A percentile compares a stretch with the other conserved stretches of the same genome.
Conservation (phyloP, 768 basidiomycete genomes). For the Psilocybe cyanescens region DNA sequence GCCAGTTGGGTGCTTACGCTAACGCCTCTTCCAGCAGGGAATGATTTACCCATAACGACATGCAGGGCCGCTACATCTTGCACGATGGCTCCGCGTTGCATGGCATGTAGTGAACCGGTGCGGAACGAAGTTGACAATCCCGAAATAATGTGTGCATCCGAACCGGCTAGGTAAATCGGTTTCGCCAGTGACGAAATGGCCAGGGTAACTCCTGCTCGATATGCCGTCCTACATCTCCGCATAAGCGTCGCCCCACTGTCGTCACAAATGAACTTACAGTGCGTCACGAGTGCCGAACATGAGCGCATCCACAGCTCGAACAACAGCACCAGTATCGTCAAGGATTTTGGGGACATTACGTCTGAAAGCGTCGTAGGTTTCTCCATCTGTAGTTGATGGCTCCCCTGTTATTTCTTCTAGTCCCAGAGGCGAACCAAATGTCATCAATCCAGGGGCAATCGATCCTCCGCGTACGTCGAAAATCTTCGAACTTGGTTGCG, state of each 20-base stretch:
- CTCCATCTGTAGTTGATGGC: slow-evolving; percentile 66
- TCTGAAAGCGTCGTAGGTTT: slow-evolving; percentile 59
- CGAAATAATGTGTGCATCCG: slow-evolving; percentile 48
- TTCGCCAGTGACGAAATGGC: slow-evolving; percentile 55
- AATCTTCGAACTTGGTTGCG: slow-evolving; percentile 23
- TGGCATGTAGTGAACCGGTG: slow-evolving; percentile 57
- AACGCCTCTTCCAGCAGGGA: slow-evolving; percentile 37
- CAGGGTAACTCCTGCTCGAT: slow-evolving; percentile 67
- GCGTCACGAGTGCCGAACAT: slow-evolving; percentile 75
- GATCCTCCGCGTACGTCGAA: slow-evolving; percentile 74
- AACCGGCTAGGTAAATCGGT: slow-evolving; percentile 41
- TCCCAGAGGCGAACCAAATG: slow-evolving; percentile 72
- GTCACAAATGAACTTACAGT: slow-evolving; percentile 50
- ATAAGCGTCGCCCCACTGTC: slow-evolving; percentile 5
- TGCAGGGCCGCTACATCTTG: slow-evolving; percentile 69
- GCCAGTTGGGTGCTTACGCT: slow-evolving; percentile 74
- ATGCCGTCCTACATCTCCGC: slow-evolving; percentile 52
- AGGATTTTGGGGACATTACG: slow-evolving; percentile 44
- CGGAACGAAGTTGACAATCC: slow-evolving; percentile 69
- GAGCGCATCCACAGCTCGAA: slow-evolving; percentile 71
- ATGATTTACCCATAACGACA: slow-evolving; percentile 49
- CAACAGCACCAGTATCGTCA: slow-evolving; percentile 55
- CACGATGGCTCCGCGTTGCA: slow-evolving; percentile 63
- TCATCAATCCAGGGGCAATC: slow-evolving; percentile 67
- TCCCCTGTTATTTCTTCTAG: slow-evolving; percentile 77